phyloP scores from a whole-genome alignment of 768 basidiomycete genomes.

The Pholiota molesta region DNA sequence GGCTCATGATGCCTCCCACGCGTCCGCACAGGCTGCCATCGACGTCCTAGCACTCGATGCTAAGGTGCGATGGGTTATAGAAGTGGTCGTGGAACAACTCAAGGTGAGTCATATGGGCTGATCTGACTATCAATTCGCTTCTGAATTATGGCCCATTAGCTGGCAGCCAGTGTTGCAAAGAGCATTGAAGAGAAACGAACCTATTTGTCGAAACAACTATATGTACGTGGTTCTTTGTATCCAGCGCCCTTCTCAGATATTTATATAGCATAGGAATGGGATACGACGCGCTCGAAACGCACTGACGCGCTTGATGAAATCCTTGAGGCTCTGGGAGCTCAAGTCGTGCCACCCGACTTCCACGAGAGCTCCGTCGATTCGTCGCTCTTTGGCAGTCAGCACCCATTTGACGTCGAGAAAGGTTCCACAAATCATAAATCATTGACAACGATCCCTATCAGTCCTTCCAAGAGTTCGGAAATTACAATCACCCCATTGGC shows the following conservation, averaged over 20 bases:
- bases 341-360: constrained; percentile 79
- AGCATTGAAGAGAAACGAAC: constrained; percentile 73
- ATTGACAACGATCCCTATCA: constrained; percentile 5
- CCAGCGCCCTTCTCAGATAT: not conserved
- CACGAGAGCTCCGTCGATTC: constrained; percentile 67
- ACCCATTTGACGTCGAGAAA: constrained; percentile 46
- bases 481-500: not conserved
- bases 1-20: constrained; percentile 64
- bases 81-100: constrained; percentile 76
- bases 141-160: constrained; percentile 36
- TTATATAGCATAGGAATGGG: constrained; percentile 63
- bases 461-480: constrained; percentile 14
- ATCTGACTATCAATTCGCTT: not conserved
- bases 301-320: constrained; percentile 66
- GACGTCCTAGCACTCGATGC: constrained; percentile 81
- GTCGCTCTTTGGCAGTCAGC: constrained; percentile 81
- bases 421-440: constrained; percentile 21
- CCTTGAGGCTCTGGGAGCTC: constrained; percentile 72
- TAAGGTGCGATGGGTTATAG: constrained; percentile 76
- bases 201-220: constrained; percentile 59
- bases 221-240: constrained; percentile 43
- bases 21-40: constrained; percentile 65
- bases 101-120: constrained; percentile 46
- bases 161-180: constrained; percentile 75
- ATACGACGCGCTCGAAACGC: constrained; percentile 59